Conservation (phyloP, 2,329 filamentous ascomycete genomes). For the Alternaria conjuncta region DNA sequence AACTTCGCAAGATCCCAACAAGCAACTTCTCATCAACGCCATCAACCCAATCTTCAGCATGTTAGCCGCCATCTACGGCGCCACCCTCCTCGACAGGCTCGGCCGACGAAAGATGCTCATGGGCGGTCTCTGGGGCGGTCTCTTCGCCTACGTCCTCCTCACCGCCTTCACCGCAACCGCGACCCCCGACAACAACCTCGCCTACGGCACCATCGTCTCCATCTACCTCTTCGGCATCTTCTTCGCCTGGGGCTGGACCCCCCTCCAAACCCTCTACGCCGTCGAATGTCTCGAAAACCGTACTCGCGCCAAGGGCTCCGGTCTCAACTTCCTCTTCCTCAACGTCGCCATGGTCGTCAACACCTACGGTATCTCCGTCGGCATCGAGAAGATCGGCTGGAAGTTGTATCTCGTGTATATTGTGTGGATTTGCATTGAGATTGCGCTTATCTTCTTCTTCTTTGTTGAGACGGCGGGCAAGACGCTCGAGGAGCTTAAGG, state of each 20-base stretch:
- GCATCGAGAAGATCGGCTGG: slow-evolving; percentile 42
- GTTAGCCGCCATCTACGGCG: slow-evolving; percentile 48
- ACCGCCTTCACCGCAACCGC: slow-evolving; percentile 47
- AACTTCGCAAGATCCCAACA: slow-evolving; percentile 28
- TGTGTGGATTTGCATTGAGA: slow-evolving; percentile 41
- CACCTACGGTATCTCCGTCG: slow-evolving; percentile 41
- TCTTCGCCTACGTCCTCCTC: slow-evolving; percentile 44
- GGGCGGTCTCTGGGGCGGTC: slow-evolving; percentile 42
- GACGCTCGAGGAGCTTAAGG: slow-evolving; percentile 42
- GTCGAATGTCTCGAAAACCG: slow-evolving; percentile 50
- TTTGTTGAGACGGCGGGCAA: slow-evolving; percentile 44
- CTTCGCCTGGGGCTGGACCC: slow-evolving; percentile 51
- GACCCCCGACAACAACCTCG: slow-evolving; percentile 29
- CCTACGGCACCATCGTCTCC: slow-evolving; percentile 49
- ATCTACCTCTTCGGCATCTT: slow-evolving; percentile 52
- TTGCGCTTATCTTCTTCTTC: slow-evolving; percentile 39
- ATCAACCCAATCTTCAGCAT: slow-evolving; percentile 51
- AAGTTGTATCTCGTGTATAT: slow-evolving; percentile 43
- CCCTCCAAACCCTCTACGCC: slow-evolving; percentile 49
- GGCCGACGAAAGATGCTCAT: slow-evolving; percentile 48
- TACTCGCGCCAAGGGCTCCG: slow-evolving; percentile 48
- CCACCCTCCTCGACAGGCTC: slow-evolving; percentile 42
- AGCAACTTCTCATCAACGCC: slow-evolving; percentile 50
- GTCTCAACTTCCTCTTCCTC: slow-evolving; percentile 43
- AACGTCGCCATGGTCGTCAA: slow-evolving; percentile 45